Percentiles rank a stretch among this genome's conserved stretches.
These are phyloP conservation scores for Metschnikowia cerradonensis DNA, from an alignment of 805 yeast genomes.

Conservation along the genomic window DNA sequence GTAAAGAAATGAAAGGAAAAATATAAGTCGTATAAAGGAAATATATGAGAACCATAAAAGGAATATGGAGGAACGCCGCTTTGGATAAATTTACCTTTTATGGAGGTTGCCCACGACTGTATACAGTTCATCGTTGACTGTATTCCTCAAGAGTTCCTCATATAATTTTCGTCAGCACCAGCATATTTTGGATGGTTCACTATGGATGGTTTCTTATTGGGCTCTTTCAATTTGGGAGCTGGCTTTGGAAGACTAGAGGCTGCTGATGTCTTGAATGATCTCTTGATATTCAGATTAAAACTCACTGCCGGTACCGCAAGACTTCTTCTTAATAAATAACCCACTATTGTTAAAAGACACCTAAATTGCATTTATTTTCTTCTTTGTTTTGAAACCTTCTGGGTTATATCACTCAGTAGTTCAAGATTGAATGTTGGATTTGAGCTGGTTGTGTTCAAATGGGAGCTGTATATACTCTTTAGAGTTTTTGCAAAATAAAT, in stretches of 20 bases:
- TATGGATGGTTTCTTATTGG: not conserved
- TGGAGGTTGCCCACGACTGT: constrained; percentile 22
- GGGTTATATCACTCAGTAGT: not conserved
- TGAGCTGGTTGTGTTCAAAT: not conserved
- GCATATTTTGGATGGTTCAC: not conserved
- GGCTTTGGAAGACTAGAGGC: too few relatives aligned
- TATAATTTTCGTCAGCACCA: not conserved
- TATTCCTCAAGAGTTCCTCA: constrained; percentile 17
- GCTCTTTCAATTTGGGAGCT: not conserved
- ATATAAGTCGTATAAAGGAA: too few relatives aligned
- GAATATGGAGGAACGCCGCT: too few relatives aligned
- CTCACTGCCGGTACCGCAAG: not conserved
- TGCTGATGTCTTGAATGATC: too few relatives aligned
- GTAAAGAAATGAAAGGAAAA: too few relatives aligned
- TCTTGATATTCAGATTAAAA: not conserved
- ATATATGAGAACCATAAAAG: too few relatives aligned
- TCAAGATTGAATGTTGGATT: not conserved
- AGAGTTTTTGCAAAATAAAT: not conserved
- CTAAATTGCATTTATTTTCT: too few relatives aligned
- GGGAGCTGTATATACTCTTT: not conserved
- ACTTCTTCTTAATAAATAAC: not conserved
- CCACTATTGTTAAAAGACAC: not conserved
- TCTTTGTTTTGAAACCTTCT: not conserved
- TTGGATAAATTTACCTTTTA: too few relatives aligned
- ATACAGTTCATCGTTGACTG: constrained; percentile 24